phyloP scores from a whole-genome alignment of 352 stramenopile genomes.

The Peronospora farinosa region DNA sequence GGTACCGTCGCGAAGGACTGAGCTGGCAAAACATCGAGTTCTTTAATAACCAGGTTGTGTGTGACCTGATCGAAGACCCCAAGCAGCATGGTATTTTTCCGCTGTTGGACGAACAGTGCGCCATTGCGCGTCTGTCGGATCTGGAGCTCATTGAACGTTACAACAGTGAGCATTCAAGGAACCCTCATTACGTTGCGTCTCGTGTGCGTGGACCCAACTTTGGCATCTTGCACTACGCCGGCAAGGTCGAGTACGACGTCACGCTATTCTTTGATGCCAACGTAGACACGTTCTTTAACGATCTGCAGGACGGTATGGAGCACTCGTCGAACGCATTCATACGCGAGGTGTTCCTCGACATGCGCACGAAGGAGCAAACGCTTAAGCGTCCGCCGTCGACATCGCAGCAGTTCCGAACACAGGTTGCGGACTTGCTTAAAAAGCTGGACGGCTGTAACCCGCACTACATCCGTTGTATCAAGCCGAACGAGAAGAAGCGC shows the following conservation, averaged over 20 bases:
- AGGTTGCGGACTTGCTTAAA: constrained; percentile 75
- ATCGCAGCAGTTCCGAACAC: constrained; percentile 76
- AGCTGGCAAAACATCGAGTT: constrained; percentile 73
- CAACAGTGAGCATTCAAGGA: constrained; percentile 57
- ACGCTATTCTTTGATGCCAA: constrained; percentile 82
- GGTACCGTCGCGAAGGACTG: constrained; percentile 68
- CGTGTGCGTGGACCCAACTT: constrained; percentile 69
- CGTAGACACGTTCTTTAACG: constrained; percentile 82
- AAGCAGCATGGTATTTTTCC: constrained; percentile 80
- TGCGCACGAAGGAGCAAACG: constrained; percentile 67
- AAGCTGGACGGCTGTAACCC: constrained; percentile 84
- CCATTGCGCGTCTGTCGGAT: constrained; percentile 62
- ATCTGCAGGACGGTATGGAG: constrained; percentile 67
- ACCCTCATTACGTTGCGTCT: constrained; percentile 73
- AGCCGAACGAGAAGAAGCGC: constrained; percentile 86
- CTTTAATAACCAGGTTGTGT: constrained; percentile 87
- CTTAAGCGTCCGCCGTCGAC: constrained; percentile 79
- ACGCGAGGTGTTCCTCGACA: constrained; percentile 77
- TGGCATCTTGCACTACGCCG: constrained; percentile 78
- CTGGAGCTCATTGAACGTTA: constrained; percentile 73
- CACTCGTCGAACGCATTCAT: constrained; percentile 69
- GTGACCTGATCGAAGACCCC: constrained; percentile 82
- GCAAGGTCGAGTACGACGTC: constrained; percentile 84
- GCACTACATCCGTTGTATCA: constrained; percentile 90
- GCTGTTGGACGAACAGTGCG: constrained; percentile 74